Conservation (phyloP, 371 early-diverging fungal genomes). For the Homolaphlyctis polyrhiza region DNA sequence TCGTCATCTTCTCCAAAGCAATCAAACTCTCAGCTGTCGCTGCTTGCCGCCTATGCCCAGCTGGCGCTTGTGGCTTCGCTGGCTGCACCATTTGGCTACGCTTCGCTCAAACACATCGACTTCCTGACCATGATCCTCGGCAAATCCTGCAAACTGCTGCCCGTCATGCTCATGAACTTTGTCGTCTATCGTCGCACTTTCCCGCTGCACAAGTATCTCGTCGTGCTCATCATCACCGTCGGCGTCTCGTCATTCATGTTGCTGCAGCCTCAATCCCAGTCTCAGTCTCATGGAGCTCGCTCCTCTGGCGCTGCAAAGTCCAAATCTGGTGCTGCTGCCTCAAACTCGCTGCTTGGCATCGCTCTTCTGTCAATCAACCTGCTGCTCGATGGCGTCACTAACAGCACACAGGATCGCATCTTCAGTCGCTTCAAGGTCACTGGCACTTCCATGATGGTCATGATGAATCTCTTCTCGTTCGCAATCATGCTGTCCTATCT, state of each 20-base stretch:
- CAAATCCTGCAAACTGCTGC: conserved; percentile 96
- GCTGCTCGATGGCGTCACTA: conserved; percentile 90
- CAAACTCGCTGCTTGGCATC: conserved; percentile 70
- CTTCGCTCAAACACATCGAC: conserved; percentile 87
- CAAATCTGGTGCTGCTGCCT: conserved; percentile 8
- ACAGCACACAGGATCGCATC: conserved; percentile 95
- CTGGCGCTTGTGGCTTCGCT: conserved; percentile 70
- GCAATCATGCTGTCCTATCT: conserved; percentile 67
- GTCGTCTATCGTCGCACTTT: conserved; percentile 82
- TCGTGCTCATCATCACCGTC: conserved; percentile 76
- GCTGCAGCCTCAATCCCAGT: conserved; percentile 46
- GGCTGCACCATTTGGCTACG: conserved; percentile 92
- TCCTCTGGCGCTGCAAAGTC: conserved; percentile 28
- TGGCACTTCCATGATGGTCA: conserved; percentile 96
- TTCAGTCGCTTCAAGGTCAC: conserved; percentile 70
- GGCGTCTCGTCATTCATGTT: conserved; percentile 94
- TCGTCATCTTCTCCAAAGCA: no score
- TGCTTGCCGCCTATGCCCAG: conserved; percentile 56
- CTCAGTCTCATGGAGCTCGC: conserved; percentile 30
- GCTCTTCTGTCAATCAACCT: conserved; percentile 79
- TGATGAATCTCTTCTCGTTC: conserved; percentile 84
- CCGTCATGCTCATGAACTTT: conserved; percentile 92
- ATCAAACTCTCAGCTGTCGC: no score
- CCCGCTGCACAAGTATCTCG: conserved; percentile 76
- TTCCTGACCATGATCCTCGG: conserved; percentile 97